phyloP scores from a whole-genome alignment of 2,329 filamentous ascomycete genomes.

The Pseudopyricularia javanii region DNA sequence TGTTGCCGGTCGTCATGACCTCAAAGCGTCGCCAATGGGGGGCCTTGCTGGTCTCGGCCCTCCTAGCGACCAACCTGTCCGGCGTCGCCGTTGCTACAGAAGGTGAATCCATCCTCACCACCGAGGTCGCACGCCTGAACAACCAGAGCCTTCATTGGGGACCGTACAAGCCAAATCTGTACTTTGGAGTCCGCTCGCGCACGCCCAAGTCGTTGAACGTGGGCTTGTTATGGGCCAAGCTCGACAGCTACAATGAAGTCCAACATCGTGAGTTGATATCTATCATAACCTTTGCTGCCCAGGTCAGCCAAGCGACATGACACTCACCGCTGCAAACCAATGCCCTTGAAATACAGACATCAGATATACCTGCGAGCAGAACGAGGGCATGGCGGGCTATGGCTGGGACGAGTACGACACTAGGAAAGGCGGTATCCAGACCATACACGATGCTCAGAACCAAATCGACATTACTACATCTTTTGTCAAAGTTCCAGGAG shows the following conservation, averaged over 20 bases:
- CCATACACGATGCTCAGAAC: constrained; percentile 83
- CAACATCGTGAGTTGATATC: not conserved
- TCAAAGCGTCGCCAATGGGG: not conserved
- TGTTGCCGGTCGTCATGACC: not conserved
- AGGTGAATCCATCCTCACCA: constrained; percentile 27
- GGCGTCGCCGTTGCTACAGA: constrained; percentile 10
- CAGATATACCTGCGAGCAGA: constrained; percentile 90
- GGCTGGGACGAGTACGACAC: constrained; percentile 98
- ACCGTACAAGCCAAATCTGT: constrained; percentile 84
- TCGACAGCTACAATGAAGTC: constrained; percentile 53
- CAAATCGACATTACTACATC: constrained; percentile 81
- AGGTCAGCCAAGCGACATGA: not conserved
- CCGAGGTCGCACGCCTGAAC: constrained; percentile 39
- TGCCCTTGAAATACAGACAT: constrained; percentile 44
- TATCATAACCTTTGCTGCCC: not conserved
- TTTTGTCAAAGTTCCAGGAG: constrained; percentile 86
- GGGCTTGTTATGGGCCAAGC: constrained; percentile 78
- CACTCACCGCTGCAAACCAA: not conserved
- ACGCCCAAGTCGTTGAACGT: constrained; percentile 71
- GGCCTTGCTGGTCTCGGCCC: constrained; percentile 1
- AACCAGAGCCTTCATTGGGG: constrained; percentile 93
- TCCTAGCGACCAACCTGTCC: constrained; percentile 6
- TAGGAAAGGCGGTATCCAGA: constrained; percentile 73
- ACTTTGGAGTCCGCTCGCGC: constrained; percentile 80
- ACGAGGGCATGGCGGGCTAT: constrained; percentile 87